Percentiles rank a stretch among this genome's conserved stretches.
phyloP scores from a whole-genome alignment of 164 flowering plant genomes.

The Brasenia schreberi region DNA sequence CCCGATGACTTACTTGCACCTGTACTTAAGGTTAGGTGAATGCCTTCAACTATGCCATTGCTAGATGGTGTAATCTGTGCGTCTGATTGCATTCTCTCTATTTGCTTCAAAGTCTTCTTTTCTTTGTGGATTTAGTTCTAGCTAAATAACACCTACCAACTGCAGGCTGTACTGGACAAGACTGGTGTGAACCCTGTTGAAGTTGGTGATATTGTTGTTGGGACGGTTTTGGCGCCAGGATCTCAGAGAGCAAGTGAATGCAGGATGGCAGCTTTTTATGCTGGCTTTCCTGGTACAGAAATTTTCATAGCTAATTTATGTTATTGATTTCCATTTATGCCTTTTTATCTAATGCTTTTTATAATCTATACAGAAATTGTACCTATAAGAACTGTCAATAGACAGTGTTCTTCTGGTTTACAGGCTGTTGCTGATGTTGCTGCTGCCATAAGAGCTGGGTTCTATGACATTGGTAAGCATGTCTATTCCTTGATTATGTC shows the following conservation, averaged over 20 bases:
- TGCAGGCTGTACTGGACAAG: slow-evolving; percentile 78
- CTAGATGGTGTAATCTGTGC: background rate
- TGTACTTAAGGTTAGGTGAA: slow-evolving; percentile 49
- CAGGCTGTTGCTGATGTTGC: slow-evolving; percentile 99
- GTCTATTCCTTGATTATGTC: background rate
- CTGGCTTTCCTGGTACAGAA: slow-evolving; percentile 93
- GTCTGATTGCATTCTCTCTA: background rate
- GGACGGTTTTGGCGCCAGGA: slow-evolving; percentile 84
- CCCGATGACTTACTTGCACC: slow-evolving; percentile 84
- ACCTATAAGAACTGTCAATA: slow-evolving; percentile 85
- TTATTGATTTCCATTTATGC: background rate
- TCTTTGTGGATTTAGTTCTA: background rate
- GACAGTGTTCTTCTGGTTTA: slow-evolving; percentile 98
- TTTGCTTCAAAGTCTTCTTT: background rate
- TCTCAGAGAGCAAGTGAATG: slow-evolving; percentile 90
- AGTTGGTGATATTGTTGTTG: slow-evolving; percentile 96
- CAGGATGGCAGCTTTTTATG: slow-evolving; percentile 98
- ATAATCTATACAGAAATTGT: slow-evolving; percentile 52
- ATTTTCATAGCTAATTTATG: no score
- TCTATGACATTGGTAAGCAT: slow-evolving; percentile 77
- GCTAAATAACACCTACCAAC: background rate
- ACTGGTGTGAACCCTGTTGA: slow-evolving; percentile 81
- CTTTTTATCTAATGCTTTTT: background rate
- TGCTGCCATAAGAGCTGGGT: slow-evolving; percentile 96
- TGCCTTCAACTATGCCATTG: background rate